Evolutionary conservation across 108 stramenopile genomes (phyloP), one percentile per base, ranked within the genome.

Genomic region (Pseudonitzschia multiseries): DNA sequence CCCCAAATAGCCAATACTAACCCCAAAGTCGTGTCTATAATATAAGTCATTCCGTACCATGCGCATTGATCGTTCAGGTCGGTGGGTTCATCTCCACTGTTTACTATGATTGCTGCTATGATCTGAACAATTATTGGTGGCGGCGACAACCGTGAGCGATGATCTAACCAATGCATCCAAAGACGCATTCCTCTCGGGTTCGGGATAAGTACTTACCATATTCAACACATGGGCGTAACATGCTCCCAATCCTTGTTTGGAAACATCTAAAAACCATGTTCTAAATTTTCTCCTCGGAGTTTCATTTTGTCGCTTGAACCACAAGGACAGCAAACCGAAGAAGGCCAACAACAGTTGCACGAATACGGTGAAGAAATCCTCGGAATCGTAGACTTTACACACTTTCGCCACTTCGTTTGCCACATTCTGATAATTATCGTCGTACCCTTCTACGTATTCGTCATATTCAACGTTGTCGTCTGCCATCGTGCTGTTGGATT

Each of bases 1-100:
- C 86, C 84, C 57, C 91, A 64, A 64, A 96, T 86, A 26, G 89
- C 86, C 32, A 96, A 69, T 9, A 86, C 74, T 29, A 96, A 75
- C 29, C 95, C 95, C 67, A 96, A 71, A 6, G 91, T 93, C 8
- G 92, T 93, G 71, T 96, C 95, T 26, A 93, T 90, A 43, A 96
- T 72, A 66, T 89, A 96, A 73, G 83, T 87, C 57, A 96, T 90
- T 57, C 91, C 95, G 65, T 96, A 96, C 95, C 95, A 96, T 1
- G 95, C 95, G 71, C 95, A 96, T 75, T 93, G 88, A 75, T 96
- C 95, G 21, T 96, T 75, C 53, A 93, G 75, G 12, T 67, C 67
- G 36, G 12, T 62, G 27, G 81, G 85, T 0, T 84, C 90, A 26
- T 82, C 36, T 42, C 75, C 78, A 62, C 88, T 92, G 4, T 81